Conservation (phyloP, 805 yeast genomes). For the Spencermartinsiella europaea region DNA sequence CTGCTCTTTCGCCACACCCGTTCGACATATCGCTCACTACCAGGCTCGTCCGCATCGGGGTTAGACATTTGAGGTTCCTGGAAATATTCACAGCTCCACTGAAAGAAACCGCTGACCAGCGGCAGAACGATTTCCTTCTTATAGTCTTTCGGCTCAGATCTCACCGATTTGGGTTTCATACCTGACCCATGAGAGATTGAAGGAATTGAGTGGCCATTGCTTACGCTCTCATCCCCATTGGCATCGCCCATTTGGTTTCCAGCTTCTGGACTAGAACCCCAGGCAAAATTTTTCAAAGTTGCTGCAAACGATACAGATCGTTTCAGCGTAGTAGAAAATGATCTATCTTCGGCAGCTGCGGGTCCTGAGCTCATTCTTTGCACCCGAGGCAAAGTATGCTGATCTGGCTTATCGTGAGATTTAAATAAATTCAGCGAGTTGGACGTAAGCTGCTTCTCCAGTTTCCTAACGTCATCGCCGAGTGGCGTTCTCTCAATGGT, state of each 20-base stretch:
- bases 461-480: slow-evolving; percentile 54
- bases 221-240: neutral
- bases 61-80: slow-evolving; percentile 93
- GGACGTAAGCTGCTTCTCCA: slow-evolving; percentile 14
- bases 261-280: slow-evolving; percentile 9
- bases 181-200: slow-evolving; percentile 30
- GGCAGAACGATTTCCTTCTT: slow-evolving; percentile 28
- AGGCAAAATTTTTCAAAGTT: slow-evolving; percentile 16
- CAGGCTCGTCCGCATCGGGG: slow-evolving; percentile 84
- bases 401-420: neutral
- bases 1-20: slow-evolving; percentile 86
- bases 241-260: neutral
- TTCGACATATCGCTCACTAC: slow-evolving; percentile 76
- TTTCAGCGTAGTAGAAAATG: slow-evolving; percentile 18
- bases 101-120: slow-evolving; percentile 33
- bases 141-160: slow-evolving; percentile 22
- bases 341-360: neutral
- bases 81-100: slow-evolving; percentile 71
- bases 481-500: slow-evolving; percentile 62
- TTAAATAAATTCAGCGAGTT: slow-evolving; percentile 1
- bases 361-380: neutral
- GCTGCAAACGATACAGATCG: slow-evolving; percentile 26
- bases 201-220: slow-evolving; percentile 20
- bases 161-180: slow-evolving; percentile 28
- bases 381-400: neutral